Evolutionary conservation across 106 monocot species (phyloP), one percentile per base, ranked within the genome.

Genomic region (Amphibolis antarctica): DNA sequence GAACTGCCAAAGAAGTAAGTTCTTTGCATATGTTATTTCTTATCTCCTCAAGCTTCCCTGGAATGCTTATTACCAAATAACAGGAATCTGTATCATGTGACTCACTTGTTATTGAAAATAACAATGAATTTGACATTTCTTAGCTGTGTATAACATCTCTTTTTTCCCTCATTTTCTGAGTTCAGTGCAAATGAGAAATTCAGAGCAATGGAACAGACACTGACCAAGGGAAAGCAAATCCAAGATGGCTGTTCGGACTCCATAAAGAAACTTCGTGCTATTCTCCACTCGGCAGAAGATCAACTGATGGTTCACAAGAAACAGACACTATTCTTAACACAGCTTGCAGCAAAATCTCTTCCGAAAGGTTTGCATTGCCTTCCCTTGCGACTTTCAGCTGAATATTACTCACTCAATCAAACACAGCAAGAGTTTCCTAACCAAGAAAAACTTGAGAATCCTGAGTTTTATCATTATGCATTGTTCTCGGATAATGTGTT

Each of bases 291-390:
- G 17, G 72, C 79, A 0, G 79, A 82, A 36, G 82, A 75, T 28
- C 71, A 79, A 55, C 56, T 85, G 14, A 63, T 59, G 0, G 53
- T 44, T 25, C 71, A 89, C 43, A 85, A 66, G 59, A 85, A 76
- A 45, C 79, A 79, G 68, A 52, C 66, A 19, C 24, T 53, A 10
- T 82, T 72, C 65, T 66, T 89, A 25, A 75, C 71, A 59, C 85
- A 89, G 60, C 66, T 85, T 72, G 71, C 79, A 22, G 84, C 89
- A 21, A 89, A 85, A 79, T 72, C 89, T 25, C 13, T 89, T 30
- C 89, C 89, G 0, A 89, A 80, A 70, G 82, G 82, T 59, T 79
- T 85, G 19, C 84, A 89, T 62, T 89, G 89, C 46, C 84, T 89
- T 60, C 65, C 89, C 0, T 55, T 89, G 66, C 76, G 78, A 23